Base-by-base conservation (phyloP, 257 asterid species). In the Avicennia marina region DNA sequence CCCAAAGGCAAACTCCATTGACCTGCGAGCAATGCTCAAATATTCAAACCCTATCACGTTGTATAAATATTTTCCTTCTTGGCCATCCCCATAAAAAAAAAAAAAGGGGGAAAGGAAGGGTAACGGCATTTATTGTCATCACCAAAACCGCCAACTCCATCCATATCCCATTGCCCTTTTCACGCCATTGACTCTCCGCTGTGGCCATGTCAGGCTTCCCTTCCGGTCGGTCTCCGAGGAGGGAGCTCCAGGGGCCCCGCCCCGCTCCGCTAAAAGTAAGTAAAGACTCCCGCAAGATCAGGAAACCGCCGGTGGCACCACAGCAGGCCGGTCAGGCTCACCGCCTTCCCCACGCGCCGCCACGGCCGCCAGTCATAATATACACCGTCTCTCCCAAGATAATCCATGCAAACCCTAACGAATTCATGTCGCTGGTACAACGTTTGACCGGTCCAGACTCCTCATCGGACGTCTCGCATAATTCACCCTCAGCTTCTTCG, bases 381-480 rank as follows among this genome's bases (percentile, higher is more conserved):
- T 91, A 91, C 86, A 83, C 95, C 0, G 94, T 91, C 47, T 88
- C 98, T 8, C 98, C 98, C 3, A 91, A 86, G 65, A 78, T 88
- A 36, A 88, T 91, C 67, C 95, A 91, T 70, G 88, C 97, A 70
- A 80, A 88, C 81, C 97, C 98, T 65, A 86, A 74, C n/a, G 98
- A 91, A 76, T 91, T 91, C 94, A 91, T 85, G 98, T 76, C 94
- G 29, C 54, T 91, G 12, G 98, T 91, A 6, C 97, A 88, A 56
- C 91, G 95, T 2, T 68, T 91, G 63, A 91, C 98, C 36, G 96
- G 98, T 10, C 76, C 85, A 0, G 75, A 55, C 56, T 53, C 86
- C 20, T 31, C 77, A 29, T 29, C 33, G 24, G 2, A 44, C 39
- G 51, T 81, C 0, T 31, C 71, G 2, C 39, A 62, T 2, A n/a